Conservation (phyloP, 371 early-diverging fungal genomes). For the Mucor lusitanicus region DNA sequence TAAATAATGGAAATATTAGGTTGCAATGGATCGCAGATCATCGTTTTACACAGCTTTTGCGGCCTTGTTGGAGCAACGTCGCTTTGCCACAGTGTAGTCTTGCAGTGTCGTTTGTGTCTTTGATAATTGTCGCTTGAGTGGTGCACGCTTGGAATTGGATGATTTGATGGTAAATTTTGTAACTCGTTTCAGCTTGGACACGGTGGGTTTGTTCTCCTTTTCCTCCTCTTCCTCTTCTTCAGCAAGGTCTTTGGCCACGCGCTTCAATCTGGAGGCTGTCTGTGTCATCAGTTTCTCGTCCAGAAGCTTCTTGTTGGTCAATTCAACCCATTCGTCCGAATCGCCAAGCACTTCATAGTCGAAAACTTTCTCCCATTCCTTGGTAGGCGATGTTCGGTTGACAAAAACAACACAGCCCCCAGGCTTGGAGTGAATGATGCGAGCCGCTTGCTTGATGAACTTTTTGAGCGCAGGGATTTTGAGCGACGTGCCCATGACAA, state of each 20-base stretch:
- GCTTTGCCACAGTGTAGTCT: conserved; percentile 12
- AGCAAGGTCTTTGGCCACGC: conserved; percentile 5
- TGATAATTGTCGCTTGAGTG: conserved; percentile 16
- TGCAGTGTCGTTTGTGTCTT: conserved; percentile 21
- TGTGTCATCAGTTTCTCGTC: conserved; percentile 23
- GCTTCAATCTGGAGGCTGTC: conserved; percentile 13
- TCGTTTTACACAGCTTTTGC: background rate
- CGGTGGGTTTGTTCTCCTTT: conserved; percentile 25
- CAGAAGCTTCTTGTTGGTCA: conserved; percentile 17
- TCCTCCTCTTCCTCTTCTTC: conserved; percentile 28
- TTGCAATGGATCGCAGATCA: background rate
- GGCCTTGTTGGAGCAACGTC: background rate
- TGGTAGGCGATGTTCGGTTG: conserved; percentile 63
- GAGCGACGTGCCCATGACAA: conserved; percentile 98
- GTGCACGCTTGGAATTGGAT: conserved; percentile 4
- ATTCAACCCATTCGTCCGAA: conserved; percentile 71
- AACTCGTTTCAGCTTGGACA: conserved; percentile 15
- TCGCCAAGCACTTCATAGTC: conserved; percentile 87
- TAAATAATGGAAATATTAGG: background rate
- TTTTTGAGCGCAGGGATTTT: conserved; percentile 93
- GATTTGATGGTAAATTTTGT: conserved; percentile 20
- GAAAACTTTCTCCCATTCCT: conserved; percentile 86
- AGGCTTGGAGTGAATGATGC: conserved; percentile 55
- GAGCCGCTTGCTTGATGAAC: conserved; percentile 88
- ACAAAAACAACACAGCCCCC: conserved; percentile 65